Conservation (phyloP, 495 filamentous ascomycete genomes). For the Aspergillus avenaceus region DNA sequence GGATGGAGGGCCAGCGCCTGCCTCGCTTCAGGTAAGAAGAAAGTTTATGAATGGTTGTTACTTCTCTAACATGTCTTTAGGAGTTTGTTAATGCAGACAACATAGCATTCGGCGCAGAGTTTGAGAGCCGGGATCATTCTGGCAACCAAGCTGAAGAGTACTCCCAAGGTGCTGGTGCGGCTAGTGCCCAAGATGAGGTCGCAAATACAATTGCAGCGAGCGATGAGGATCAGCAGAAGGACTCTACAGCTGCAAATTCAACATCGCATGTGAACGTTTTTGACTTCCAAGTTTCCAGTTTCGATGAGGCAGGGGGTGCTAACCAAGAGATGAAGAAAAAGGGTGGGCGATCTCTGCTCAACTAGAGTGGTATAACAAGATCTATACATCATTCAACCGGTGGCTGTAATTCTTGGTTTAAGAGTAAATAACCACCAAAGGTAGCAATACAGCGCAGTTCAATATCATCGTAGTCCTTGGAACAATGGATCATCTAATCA, state of each 20-base stretch:
- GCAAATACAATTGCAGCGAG: not conserved
- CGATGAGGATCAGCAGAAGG: not conserved
- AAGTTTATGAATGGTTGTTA: not conserved
- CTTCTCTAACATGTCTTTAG: conserved; percentile 16
- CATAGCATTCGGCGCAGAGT: conserved; percentile 40
- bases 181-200: not conserved
- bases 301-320: conserved; percentile 23
- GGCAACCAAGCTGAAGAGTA: not conserved
- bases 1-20: conserved; percentile 26
- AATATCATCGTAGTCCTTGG: too few relatives aligned
- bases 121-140: conserved; percentile 17
- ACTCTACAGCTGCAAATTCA: not conserved
- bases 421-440: conserved; percentile 8
- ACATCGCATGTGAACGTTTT: conserved; percentile 34
- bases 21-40: conserved; percentile 37
- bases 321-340: conserved; percentile 40
- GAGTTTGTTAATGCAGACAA: conserved; percentile 48
- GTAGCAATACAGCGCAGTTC: conserved; percentile 13
- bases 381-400: conserved; percentile 3
- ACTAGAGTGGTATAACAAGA: conserved; percentile 11
- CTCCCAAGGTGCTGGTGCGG: not conserved
- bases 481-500: too few relatives aligned
- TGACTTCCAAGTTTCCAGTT: conserved; percentile 37
- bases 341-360: conserved; percentile 20
- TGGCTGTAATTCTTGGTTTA: conserved; percentile 7